These are phyloP conservation scores for Ogataea siamensis DNA, from an alignment of 805 yeast species.

Conservation along the genomic window DNA sequence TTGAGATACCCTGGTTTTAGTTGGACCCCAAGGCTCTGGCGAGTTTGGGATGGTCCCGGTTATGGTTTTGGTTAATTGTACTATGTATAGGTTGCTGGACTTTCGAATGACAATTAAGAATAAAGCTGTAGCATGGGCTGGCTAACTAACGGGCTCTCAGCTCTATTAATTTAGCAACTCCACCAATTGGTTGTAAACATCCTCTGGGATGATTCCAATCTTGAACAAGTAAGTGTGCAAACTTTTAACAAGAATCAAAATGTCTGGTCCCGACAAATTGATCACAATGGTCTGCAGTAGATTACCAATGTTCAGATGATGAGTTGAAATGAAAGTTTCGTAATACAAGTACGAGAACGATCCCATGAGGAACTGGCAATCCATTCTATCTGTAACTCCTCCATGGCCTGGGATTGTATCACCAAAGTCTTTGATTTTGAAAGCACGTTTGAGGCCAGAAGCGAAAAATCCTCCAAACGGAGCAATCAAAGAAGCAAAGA, in stretches of 20 bases:
- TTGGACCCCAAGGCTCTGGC: slow-evolving; percentile 1
- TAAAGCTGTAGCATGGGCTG: slow-evolving; percentile 2
- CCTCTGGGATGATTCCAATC: slow-evolving; percentile 39
- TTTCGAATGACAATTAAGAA: slow-evolving; percentile 8
- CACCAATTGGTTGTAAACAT: slow-evolving; percentile 33
- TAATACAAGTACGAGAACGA: slow-evolving; percentile 88
- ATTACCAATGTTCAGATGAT: slow-evolving; percentile 68
- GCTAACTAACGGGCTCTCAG: background rate
- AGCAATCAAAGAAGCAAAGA: slow-evolving; percentile 95
- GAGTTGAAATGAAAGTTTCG: slow-evolving; percentile 83
- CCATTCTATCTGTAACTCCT: slow-evolving; percentile 95
- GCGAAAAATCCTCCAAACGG: slow-evolving; percentile 99
- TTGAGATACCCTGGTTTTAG: slow-evolving; percentile 12
- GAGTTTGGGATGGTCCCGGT: slow-evolving; percentile 6
- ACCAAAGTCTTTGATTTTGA: slow-evolving; percentile 95
- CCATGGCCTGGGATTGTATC: slow-evolving; percentile 99
- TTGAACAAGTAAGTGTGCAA: slow-evolving; percentile 54
- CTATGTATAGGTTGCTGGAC: slow-evolving; percentile 15
- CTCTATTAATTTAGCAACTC: slow-evolving; percentile 13
- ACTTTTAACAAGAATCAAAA: slow-evolving; percentile 57
- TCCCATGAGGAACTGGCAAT: slow-evolving; percentile 98
- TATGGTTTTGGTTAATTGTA: slow-evolving; percentile 13
- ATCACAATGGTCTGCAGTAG: slow-evolving; percentile 73
- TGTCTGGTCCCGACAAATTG: slow-evolving; percentile 64
- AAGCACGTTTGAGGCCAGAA: slow-evolving; percentile 94